Conservation (phyloP, 2,329 filamentous ascomycete species). For the Beauveria medogensis region DNA sequence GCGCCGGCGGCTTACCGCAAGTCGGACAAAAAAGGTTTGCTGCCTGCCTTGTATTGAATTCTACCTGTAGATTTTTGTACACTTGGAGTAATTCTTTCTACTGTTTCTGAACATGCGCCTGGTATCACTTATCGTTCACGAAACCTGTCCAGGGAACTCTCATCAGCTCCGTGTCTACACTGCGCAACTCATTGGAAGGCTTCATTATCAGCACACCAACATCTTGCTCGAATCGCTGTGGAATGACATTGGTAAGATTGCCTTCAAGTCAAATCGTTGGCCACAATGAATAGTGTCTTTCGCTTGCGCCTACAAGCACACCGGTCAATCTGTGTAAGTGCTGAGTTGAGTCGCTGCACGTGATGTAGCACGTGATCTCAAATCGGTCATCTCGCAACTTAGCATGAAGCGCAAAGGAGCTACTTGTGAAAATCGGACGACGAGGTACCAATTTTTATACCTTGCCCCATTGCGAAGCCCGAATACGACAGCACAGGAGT, state of each 20-base stretch:
- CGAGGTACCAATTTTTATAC: neutral
- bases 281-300: neutral
- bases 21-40: neutral
- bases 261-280: neutral
- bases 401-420: neutral
- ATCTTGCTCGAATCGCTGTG: no score
- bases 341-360: neutral
- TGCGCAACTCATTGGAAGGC: no score
- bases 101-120: no score
- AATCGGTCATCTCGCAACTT: neutral
- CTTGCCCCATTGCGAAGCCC: neutral
- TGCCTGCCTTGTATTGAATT: neutral
- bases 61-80: no score
- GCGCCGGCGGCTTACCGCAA: slow-evolving; percentile 1
- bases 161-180: no score
- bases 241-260: no score
- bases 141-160: no score
- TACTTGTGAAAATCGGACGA: neutral
- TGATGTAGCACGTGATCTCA: neutral
- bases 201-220: no score
- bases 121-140: no score
- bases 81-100: no score
- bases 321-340: neutral
- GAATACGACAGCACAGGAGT: neutral
- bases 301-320: neutral